phyloP scores from a whole-genome alignment of 768 basidiomycete species.

The Mycena haematopus region DNA sequence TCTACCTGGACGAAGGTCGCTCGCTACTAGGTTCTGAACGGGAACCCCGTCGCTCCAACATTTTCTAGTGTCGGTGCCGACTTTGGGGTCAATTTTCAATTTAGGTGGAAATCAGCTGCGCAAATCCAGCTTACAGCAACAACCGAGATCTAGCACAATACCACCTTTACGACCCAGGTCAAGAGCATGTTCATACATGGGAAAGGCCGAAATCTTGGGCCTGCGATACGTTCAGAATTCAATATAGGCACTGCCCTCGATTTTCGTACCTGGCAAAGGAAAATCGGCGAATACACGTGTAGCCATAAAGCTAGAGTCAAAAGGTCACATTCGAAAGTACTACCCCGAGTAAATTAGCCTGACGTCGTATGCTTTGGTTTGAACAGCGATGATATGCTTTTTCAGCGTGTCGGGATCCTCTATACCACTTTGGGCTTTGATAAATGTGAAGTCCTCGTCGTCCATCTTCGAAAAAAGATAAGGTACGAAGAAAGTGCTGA shows the following conservation, averaged over 20 bases:
- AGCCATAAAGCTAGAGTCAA: constrained; percentile 1
- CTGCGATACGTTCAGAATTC: not conserved
- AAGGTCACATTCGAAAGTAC: not conserved
- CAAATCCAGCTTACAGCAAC: constrained; percentile 43
- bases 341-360: constrained; percentile 2
- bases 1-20: constrained; percentile 44
- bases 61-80: constrained; percentile 50
- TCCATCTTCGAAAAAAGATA: not conserved
- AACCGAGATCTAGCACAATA: constrained; percentile 51
- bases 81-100: constrained; percentile 29
- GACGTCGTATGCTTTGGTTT: constrained; percentile 39
- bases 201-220: constrained; percentile 42
- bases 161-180: constrained; percentile 37
- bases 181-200: constrained; percentile 42
- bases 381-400: constrained; percentile 41
- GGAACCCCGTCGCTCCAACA: constrained; percentile 49
- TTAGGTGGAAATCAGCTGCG: not conserved
- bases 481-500: not conserved
- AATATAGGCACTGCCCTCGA: not conserved
- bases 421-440: constrained; percentile 39
- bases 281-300: constrained; percentile 36
- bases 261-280: constrained; percentile 32
- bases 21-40: constrained; percentile 42
- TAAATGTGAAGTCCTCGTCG: constrained; percentile 34
- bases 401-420: constrained; percentile 37